These are phyloP conservation scores for Pseudognaphalium luteoalbum DNA, from an alignment of 129 eudicot species.

Conservation along the genomic window DNA sequence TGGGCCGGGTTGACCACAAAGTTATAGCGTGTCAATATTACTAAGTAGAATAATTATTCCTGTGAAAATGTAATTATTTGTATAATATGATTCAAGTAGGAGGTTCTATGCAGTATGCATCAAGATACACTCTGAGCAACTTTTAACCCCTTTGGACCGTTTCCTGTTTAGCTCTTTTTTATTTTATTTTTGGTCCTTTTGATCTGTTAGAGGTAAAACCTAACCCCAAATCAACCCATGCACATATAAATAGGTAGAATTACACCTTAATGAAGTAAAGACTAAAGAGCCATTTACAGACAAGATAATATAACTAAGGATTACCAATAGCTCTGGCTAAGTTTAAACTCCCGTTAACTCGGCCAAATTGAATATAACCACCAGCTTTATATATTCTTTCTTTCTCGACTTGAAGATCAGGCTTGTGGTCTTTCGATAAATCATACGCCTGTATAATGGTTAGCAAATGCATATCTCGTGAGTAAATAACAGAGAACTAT, in stretches of 20 bases:
- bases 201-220: neutral
- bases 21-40: neutral
- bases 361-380: constrained; percentile 79
- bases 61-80: neutral
- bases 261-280: neutral
- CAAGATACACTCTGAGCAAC: neutral
- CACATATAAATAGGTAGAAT: neutral
- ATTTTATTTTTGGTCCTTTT: neutral
- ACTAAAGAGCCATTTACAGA: neutral
- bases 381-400: constrained; percentile 88
- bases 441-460: constrained; percentile 61
- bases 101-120: neutral
- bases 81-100: neutral
- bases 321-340: constrained; percentile 94
- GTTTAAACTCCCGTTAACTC: constrained; percentile 86
- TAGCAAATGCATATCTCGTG: constrained; percentile 2
- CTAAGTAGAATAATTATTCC: neutral
- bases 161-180: neutral
- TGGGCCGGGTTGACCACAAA: neutral
- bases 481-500: neutral
- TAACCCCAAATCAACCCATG: neutral
- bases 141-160: neutral
- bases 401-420: constrained; percentile 73
- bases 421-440: constrained; percentile 87
- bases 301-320: neutral